Percentiles rank a stretch among this genome's conserved stretches.
phyloP scores from a whole-genome alignment of 371 early-diverging fungal genomes.

The Cokeromyces recurvatus region DNA sequence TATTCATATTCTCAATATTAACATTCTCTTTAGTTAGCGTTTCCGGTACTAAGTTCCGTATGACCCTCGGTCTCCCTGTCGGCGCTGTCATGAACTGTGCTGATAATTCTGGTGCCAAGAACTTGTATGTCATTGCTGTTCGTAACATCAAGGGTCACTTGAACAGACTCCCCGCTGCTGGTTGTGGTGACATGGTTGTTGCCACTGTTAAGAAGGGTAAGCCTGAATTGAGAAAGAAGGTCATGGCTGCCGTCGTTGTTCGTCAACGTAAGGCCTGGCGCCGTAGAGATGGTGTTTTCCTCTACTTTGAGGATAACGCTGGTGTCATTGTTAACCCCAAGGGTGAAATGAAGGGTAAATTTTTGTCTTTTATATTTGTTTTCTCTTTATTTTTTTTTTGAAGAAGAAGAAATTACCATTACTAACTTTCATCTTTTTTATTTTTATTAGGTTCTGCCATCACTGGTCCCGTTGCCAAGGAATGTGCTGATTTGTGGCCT shows the following conservation, averaged over 20 bases:
- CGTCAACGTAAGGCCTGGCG: constrained; percentile 99
- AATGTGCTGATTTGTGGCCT: constrained; percentile 99
- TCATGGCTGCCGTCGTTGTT: constrained; percentile 98
- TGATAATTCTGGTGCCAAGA: constrained; percentile 99
- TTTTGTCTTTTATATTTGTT: too few relatives aligned
- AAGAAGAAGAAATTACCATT: too few relatives aligned
- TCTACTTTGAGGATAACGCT: constrained; percentile 90
- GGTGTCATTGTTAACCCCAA: constrained; percentile 80
- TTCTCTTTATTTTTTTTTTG: too few relatives aligned
- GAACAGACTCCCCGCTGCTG: constrained; percentile 99
- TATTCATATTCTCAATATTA: too few relatives aligned
- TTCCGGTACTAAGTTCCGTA: constrained; percentile 96
- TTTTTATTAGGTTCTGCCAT: constrained; percentile 94
- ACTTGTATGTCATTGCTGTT: constrained; percentile 99
- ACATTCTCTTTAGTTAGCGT: constrained; percentile 66
- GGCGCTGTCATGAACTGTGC: constrained; percentile 99
- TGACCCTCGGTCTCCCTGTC: constrained; percentile 99
- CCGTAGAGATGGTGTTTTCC: constrained; percentile 98
- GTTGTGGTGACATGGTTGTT: constrained; percentile 99
- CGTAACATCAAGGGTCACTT: constrained; percentile 96
- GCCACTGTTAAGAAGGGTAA: constrained; percentile 99
- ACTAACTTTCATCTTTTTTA: too few relatives aligned
- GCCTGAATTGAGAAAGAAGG: constrained; percentile 99
- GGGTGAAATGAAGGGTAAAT: constrained; percentile 99
- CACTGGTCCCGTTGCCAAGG: constrained; percentile 99